These are phyloP conservation scores for Backusella macrospora DNA, from an alignment of 192 early-diverging fungal genomes.

Conservation along the genomic window DNA sequence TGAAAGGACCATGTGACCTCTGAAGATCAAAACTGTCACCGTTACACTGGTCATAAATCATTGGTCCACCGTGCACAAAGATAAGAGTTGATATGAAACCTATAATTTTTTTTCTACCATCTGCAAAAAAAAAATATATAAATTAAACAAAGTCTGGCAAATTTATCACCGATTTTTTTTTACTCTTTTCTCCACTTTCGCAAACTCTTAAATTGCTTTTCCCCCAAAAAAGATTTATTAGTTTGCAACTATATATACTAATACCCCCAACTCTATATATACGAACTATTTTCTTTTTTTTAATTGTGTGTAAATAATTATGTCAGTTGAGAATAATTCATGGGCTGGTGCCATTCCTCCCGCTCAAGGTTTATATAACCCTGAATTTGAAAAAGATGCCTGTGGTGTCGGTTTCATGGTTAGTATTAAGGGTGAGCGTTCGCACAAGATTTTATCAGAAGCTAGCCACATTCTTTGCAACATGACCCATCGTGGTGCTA, in stretches of 20 bases:
- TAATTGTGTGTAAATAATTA: constrained; percentile 8
- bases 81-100: constrained; percentile 28
- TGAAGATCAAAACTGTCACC: constrained; percentile 7
- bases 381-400: constrained; percentile 87
- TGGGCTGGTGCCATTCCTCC: constrained; percentile 88
- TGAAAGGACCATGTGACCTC: constrained; percentile 9
- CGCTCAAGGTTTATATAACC: constrained; percentile 88
- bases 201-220: constrained; percentile 20
- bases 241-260: constrained; percentile 14
- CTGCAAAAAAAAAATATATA: constrained; percentile 12
- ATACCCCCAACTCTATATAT: constrained; percentile 14
- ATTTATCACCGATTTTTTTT: constrained; percentile 5
- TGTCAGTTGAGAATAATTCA: constrained; percentile 44
- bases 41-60: constrained; percentile 19
- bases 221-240: constrained; percentile 14
- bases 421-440: constrained; percentile 83
- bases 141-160: constrained; percentile 6
- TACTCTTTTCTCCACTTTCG: constrained; percentile 11
- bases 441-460: constrained; percentile 90
- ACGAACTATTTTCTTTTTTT: neutral
- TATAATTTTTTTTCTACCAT: constrained; percentile 17
- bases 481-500: constrained; percentile 98
- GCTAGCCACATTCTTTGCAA: constrained; percentile 93
- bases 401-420: constrained; percentile 99
- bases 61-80: constrained; percentile 25